Conservation (phyloP, 306 rosid genomes). For the Glycine tomentella region DNA sequence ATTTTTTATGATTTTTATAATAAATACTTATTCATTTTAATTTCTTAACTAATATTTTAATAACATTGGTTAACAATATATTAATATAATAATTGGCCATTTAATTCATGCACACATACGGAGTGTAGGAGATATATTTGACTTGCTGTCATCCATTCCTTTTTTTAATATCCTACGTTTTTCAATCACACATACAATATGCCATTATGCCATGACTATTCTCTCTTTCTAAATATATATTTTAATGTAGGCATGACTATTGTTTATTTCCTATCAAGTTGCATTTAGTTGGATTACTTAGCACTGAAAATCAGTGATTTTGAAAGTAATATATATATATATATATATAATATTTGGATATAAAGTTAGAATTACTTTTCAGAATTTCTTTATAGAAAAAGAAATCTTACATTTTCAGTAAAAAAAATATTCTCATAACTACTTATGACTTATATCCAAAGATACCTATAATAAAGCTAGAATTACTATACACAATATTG, state of each 20-base stretch:
- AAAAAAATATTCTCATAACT: too few species aligned
- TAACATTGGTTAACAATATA: too few species aligned
- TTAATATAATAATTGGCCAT: not conserved
- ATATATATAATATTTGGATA: too few species aligned
- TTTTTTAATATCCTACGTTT: not conserved
- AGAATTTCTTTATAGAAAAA: too few species aligned
- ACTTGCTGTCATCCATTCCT: conserved; percentile 44
- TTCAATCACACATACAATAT: conserved; percentile 20
- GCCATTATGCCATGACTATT: not conserved
- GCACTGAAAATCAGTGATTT: not conserved
- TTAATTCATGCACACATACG: not conserved
- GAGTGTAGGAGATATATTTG: conserved; percentile 27
- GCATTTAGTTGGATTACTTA: conserved; percentile 13
- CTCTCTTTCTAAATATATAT: not conserved
- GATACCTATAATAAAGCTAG: not conserved
- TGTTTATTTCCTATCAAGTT: not conserved
- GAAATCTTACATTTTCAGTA: too few species aligned
- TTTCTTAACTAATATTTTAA: too few species aligned
- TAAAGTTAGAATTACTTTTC: not conserved
- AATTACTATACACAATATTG: not conserved
- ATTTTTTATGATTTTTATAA: too few species aligned
- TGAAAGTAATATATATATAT: not conserved
- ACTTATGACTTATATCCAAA: too few species aligned
- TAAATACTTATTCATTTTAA: too few species aligned
- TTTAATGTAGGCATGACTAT: too few species aligned